Base-by-base conservation (phyloP, 2,329 filamentous ascomycete genomes). In the Parastagonospora nodorum region DNA sequence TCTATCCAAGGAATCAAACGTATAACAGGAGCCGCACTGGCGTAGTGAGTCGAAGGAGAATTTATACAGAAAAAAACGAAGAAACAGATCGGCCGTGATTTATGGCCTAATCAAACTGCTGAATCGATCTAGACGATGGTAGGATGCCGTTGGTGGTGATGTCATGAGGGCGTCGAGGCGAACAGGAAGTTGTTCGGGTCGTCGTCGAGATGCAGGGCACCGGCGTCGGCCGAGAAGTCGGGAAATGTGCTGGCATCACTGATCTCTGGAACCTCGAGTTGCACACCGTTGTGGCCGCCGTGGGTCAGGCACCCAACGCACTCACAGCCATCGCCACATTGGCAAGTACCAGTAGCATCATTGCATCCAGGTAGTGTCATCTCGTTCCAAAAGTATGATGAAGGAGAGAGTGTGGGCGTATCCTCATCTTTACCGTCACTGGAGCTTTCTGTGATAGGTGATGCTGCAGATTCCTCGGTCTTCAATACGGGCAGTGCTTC, bases 271-370 rank as follows among this genome's bases (percentile, higher is more conserved):
- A 50, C 45, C 8, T 70, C 67, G 5, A 79, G 58, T 9, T 70
- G 53, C 16, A 80, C 55, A 11, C 77, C 78, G 19, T 77, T 76
- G 49, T 81, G 79, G 3, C 78, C 80, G 15, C 74, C 77, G 48
- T 83, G 80, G 2, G 78, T 81, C 10, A 81, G 66, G 57, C 80
- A 83, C 11, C 79, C 80, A n/a, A 79, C 71, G 55, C 80, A 83
- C 47, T 67, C 74, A 57, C 80, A 83, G 33, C 80, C 79, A 48
- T 77, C 77, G 12, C 78, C 79, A 49, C 80, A 83, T 54, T 78
- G 77, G 50, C 80, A 83, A 24, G 75, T 80, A 3, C 80, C 80
- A 5, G 75, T 78, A 3, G 73, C 65, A 51, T 82, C 76, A 30
- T 74, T 76, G 60, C 80, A 82, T 12, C 74, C 63, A 5, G 74